A percentile compares a stretch with the other conserved stretches of the same genome.
These are phyloP conservation scores for Mychonastes homosphaera DNA, from an alignment of 139 green algal genomes.

Conservation along the genomic window DNA sequence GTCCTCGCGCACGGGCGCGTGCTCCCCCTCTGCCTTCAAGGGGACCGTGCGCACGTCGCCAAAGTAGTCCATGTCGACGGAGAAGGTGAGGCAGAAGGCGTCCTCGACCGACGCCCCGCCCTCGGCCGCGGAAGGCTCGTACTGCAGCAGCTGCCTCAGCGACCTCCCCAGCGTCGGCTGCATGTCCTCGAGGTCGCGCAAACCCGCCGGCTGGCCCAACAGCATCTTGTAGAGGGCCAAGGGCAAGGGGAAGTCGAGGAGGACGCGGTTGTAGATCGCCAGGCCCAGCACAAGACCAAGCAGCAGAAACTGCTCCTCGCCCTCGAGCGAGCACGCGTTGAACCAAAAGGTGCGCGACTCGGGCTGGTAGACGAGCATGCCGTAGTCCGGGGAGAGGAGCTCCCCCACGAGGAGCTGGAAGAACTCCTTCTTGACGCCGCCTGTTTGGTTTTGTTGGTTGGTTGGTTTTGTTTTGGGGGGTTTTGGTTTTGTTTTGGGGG, in stretches of 20 bases:
- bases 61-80: conserved; percentile 55
- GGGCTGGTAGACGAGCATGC: conserved; percentile 60
- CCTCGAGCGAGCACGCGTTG: conserved; percentile 48
- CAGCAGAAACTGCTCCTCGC: conserved; percentile 68
- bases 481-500: too few relatives aligned
- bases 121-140: conserved; percentile 15
- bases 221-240: conserved; percentile 86
- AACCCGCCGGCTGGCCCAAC: conserved; percentile 46
- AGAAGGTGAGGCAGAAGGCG: conserved; percentile 75
- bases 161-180: conserved; percentile 52
- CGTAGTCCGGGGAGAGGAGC: conserved; percentile 79
- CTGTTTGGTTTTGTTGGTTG: too few relatives aligned
- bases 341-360: conserved; percentile 82
- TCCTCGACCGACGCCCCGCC: conserved; percentile 45
- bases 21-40: conserved; percentile 44
- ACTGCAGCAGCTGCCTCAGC: conserved; percentile 61
- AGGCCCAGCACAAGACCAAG: conserved; percentile 80
- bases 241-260: conserved; percentile 83
- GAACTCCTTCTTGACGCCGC: conserved; percentile 87
- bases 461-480: too few relatives aligned
- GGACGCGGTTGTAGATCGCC: conserved; percentile 88
- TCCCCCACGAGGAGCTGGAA: conserved; percentile 84
- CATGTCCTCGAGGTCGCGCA: conserved; percentile 83
- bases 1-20: conserved; percentile 70
- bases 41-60: conserved; percentile 42